phyloP scores from a whole-genome alignment of 331 rosid species.

The Quercus phellos region DNA sequence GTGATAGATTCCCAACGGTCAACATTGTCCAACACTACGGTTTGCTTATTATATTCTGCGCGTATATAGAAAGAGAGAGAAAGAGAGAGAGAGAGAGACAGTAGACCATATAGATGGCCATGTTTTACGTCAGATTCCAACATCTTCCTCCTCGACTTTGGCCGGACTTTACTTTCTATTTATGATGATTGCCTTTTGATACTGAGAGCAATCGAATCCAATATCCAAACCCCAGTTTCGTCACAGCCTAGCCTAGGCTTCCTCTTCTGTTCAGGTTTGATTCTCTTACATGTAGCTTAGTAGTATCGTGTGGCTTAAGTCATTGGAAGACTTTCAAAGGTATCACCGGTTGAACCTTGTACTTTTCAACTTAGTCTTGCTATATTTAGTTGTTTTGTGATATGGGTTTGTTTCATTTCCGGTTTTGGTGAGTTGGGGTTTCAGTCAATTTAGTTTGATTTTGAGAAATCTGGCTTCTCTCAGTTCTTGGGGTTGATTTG shows the following conservation, averaged over 20 bases:
- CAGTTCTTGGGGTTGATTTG: neutral
- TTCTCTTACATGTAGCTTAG: neutral
- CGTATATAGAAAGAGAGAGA: neutral
- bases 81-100: no score
- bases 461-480: neutral
- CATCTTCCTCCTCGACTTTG: neutral
- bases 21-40: neutral
- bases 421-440: conserved; percentile 12
- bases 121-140: conserved; percentile 22
- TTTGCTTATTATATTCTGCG: neutral
- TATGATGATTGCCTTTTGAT: neutral
- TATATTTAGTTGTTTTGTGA: neutral
- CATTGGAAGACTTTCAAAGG: neutral
- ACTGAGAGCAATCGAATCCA: no score
- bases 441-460: neutral
- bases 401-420: neutral
- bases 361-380: neutral
- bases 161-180: neutral
- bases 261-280: conserved; percentile 19
- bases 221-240: neutral
- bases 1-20: neutral
- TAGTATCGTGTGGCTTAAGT: neutral
- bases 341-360: neutral
- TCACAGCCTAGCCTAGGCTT: conserved; percentile 20
- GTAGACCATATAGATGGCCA: conserved; percentile 21